phyloP scores from a whole-genome alignment of 2,329 filamentous ascomycete species.

The Myotisia sp. region DNA sequence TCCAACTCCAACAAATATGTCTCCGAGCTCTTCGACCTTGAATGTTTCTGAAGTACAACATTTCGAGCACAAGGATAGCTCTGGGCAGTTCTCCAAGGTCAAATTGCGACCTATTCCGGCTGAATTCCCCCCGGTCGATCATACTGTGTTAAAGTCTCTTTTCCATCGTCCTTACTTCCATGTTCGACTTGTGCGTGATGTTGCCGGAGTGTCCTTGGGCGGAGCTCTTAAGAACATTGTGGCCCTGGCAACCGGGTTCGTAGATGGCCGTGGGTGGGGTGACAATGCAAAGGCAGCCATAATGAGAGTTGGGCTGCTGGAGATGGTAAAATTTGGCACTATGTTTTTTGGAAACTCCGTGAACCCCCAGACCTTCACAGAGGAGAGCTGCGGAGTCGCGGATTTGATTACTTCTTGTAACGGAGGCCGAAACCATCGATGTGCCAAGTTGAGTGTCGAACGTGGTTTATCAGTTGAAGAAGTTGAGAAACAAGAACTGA shows the following conservation, averaged over 20 bases:
- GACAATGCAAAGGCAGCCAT: slow-evolving; percentile 98
- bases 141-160: slow-evolving; percentile 64
- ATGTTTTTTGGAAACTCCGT: slow-evolving; percentile 80
- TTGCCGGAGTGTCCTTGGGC: slow-evolving; percentile 89
- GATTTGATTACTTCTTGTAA: slow-evolving; percentile 91
- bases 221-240: slow-evolving; percentile 96
- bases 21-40: slow-evolving; percentile 38
- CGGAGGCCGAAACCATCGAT: slow-evolving; percentile 85
- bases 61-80: slow-evolving; percentile 53
- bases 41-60: slow-evolving; percentile 28
- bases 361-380: slow-evolving; percentile 77
- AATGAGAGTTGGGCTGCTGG: slow-evolving; percentile 87
- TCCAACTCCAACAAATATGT: slow-evolving; percentile 45
- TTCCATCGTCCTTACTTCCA: slow-evolving; percentile 98
- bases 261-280: slow-evolving; percentile 90
- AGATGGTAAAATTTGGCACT: slow-evolving; percentile 93
- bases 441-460: slow-evolving; percentile 75
- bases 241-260: slow-evolving; percentile 83
- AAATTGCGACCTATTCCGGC: slow-evolving; percentile 61
- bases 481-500: slow-evolving; percentile 77
- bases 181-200: slow-evolving; percentile 81
- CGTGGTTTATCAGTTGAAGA: slow-evolving; percentile 67
- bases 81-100: slow-evolving; percentile 52
- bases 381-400: slow-evolving; percentile 86
- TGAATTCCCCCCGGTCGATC: slow-evolving; percentile 76